These are phyloP conservation scores for Phytopythium oedochilum DNA, from an alignment of 352 stramenopile species.

Conservation along the genomic window DNA sequence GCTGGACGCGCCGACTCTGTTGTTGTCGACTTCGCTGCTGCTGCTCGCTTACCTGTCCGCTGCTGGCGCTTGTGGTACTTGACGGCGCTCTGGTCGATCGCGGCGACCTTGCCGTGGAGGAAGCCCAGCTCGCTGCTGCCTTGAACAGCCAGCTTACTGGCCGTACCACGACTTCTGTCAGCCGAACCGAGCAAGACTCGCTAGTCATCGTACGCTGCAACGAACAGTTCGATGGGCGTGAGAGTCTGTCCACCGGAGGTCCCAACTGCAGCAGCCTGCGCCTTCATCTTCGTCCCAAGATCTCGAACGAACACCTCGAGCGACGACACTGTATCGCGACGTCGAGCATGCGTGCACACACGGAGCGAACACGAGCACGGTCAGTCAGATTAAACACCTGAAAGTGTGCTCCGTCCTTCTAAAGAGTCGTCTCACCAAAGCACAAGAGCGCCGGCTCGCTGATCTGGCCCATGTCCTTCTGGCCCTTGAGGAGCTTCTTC, in stretches of 20 bases:
- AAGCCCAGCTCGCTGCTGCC: conserved; percentile 39
- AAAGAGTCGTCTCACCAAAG: conserved; percentile 24
- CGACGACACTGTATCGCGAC: conserved; percentile 38
- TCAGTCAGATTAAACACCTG: too few species aligned
- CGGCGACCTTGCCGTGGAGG: conserved; percentile 41
- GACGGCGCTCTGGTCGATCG: conserved; percentile 54
- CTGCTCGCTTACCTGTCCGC: conserved; percentile 18
- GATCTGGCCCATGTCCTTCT: conserved; percentile 74
- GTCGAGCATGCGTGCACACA: too few species aligned
- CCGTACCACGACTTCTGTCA: too few species aligned
- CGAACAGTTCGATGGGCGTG: conserved; percentile 67
- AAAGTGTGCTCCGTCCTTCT: too few species aligned
- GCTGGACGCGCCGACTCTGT: neutral
- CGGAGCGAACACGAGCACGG: neutral
- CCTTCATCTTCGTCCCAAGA: conserved; percentile 37
- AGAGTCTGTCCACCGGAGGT: conserved; percentile 11
- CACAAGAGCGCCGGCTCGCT: conserved; percentile 38
- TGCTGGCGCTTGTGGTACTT: conserved; percentile 47
- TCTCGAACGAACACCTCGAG: conserved; percentile 61
- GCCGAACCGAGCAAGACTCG: conserved; percentile 4
- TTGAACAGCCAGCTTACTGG: conserved; percentile 56
- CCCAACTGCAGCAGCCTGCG: conserved; percentile 6
- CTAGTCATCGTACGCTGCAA: conserved; percentile 15
- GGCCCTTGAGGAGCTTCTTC: conserved; percentile 58
- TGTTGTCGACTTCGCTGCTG: neutral